Evolutionary conservation across 2,329 filamentous ascomycete genomes (phyloP).

Genomic region (Ophiostoma piceae): DNA sequence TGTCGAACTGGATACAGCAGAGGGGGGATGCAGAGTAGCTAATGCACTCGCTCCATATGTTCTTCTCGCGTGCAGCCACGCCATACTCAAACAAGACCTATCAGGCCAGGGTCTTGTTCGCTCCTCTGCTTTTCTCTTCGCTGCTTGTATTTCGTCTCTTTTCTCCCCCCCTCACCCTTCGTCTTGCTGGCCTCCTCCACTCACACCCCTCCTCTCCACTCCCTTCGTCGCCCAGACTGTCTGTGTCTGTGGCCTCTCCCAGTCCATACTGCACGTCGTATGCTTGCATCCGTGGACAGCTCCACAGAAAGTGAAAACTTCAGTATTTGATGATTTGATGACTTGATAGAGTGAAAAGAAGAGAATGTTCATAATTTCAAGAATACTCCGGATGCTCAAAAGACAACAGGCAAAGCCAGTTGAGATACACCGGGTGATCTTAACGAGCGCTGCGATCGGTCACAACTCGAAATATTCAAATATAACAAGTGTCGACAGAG

Average conservation of each 20-base stretch:
- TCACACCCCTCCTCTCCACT: constrained; percentile 16
- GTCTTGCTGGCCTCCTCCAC: constrained; percentile 14
- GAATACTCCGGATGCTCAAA: neutral
- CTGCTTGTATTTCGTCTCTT: no score
- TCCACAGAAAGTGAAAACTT: neutral
- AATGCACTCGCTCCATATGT: constrained; percentile 17
- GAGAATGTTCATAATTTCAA: neutral
- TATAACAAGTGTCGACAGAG: constrained; percentile 4
- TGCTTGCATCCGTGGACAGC: neutral
- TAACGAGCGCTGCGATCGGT: constrained; percentile 6
- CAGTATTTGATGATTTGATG: no score
- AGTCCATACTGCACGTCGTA: constrained; percentile 2
- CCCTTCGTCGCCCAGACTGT: neutral
- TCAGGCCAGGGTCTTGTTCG: constrained; percentile 11
- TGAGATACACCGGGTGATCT: constrained; percentile 5
- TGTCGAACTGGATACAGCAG: neutral
- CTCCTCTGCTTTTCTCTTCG: neutral
- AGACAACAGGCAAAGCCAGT: neutral
- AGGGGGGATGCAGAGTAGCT: constrained; percentile 6
- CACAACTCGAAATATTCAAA: constrained; percentile 2
- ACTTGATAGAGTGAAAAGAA: neutral
- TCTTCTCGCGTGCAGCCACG: constrained; percentile 16
- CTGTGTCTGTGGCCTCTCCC: neutral
- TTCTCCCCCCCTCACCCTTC: neutral
- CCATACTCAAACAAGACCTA: constrained; percentile 15